Evolutionary conservation across 352 stramenopile species (phyloP).

Genomic region (Pythium vanterpoolii): DNA sequence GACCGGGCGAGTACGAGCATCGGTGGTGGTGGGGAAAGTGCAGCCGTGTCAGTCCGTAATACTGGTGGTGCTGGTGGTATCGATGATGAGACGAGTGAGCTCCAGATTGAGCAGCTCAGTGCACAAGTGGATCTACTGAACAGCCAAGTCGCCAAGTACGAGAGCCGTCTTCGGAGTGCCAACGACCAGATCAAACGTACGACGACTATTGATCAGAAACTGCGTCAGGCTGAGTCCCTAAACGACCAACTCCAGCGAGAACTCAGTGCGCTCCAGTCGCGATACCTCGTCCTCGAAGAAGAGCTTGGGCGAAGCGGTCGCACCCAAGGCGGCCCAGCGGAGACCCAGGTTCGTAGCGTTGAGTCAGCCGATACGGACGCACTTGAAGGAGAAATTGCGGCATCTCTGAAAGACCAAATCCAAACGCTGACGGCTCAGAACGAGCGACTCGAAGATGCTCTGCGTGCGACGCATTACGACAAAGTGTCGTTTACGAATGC

Average conservation of each 20-base stretch:
- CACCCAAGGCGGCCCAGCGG: background rate
- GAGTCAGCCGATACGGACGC: background rate
- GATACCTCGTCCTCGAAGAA: slow-evolving; percentile 50
- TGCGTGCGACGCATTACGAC: slow-evolving; percentile 75
- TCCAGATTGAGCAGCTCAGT: slow-evolving; percentile 70
- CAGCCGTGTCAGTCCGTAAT: too few species aligned
- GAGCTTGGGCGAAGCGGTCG: slow-evolving; percentile 33
- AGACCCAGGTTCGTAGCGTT: background rate
- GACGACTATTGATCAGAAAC: slow-evolving; percentile 42
- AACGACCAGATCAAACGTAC: slow-evolving; percentile 48
- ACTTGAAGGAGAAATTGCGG: background rate
- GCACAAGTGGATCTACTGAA: slow-evolving; percentile 75
- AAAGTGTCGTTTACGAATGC: slow-evolving; percentile 84
- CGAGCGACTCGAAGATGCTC: slow-evolving; percentile 65
- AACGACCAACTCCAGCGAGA: slow-evolving; percentile 54
- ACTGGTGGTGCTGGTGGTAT: background rate
- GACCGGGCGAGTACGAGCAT: slow-evolving; percentile 12
- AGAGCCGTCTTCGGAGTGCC: slow-evolving; percentile 59
- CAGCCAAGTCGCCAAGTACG: slow-evolving; percentile 79
- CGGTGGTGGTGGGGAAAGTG: background rate
- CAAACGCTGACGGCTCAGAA: slow-evolving; percentile 50
- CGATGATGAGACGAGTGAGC: slow-evolving; percentile 35
- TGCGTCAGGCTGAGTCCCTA: slow-evolving; percentile 49
- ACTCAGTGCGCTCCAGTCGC: slow-evolving; percentile 38
- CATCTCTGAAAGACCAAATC: slow-evolving; percentile 51